These are phyloP conservation scores for Xylariaceae sp. DNA, from an alignment of 2,329 filamentous ascomycete species.

Conservation along the genomic window DNA sequence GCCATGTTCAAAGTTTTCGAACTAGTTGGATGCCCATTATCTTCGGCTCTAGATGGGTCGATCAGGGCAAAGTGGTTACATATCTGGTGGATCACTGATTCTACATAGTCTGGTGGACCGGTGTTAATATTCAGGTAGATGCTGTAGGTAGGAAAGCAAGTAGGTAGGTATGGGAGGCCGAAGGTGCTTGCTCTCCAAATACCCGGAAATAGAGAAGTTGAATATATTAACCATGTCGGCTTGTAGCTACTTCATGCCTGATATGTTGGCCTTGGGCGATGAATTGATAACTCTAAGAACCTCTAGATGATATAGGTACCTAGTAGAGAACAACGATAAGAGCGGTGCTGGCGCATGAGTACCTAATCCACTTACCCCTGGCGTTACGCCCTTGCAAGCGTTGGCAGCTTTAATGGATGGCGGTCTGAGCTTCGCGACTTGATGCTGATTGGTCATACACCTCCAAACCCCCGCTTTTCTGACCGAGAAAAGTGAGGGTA, in stretches of 20 bases:
- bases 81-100: not conserved
- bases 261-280: too few relatives aligned
- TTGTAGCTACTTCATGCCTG: too few relatives aligned
- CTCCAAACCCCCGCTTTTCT: conserved; percentile 29
- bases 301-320: not conserved
- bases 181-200: not conserved
- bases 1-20: not conserved
- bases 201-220: too few relatives aligned
- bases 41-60: conserved; percentile 17
- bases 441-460: conserved; percentile 33
- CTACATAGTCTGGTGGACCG: not conserved
- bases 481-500: conserved; percentile 30
- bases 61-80: conserved; percentile 21
- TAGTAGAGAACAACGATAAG: too few relatives aligned
- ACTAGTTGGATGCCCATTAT: conserved; percentile 7
- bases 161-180: not conserved
- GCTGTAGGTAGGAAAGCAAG: not conserved
- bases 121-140: not conserved
- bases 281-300: too few relatives aligned
- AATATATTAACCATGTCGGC: too few relatives aligned
- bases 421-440: conserved; percentile 27
- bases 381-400: conserved; percentile 5
- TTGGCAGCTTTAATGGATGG: not conserved
- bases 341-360: not conserved
- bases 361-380: too few relatives aligned